Conservation (phyloP, 805 yeast genomes). For the Candida succiphila region DNA sequence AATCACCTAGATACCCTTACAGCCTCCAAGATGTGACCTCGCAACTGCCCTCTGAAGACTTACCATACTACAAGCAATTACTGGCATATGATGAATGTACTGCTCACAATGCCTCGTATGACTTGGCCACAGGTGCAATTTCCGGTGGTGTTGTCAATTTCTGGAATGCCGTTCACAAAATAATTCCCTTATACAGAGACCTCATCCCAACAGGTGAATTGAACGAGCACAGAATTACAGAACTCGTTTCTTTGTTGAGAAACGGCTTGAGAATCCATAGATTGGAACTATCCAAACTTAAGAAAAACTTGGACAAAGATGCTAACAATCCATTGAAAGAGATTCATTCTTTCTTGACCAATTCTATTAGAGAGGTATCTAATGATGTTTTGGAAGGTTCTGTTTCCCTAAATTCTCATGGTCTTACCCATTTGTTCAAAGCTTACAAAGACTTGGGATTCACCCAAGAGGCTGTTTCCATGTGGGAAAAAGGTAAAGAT, state of each 20-base stretch:
- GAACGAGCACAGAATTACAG: conserved; percentile 34
- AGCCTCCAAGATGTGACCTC: conserved; percentile 1
- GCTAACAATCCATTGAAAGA: conserved; percentile 44
- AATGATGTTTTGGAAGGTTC: conserved; percentile 36
- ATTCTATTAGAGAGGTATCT: conserved; percentile 41
- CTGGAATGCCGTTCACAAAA: conserved; percentile 42
- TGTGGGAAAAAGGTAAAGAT: conserved; percentile 61
- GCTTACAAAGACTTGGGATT: conserved; percentile 52
- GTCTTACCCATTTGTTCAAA: conserved; percentile 47
- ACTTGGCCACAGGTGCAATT: conserved; percentile 28
- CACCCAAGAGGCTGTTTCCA: conserved; percentile 51
- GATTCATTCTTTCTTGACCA: conserved; percentile 38
- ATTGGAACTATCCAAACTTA: conserved; percentile 41
- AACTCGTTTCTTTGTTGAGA: conserved; percentile 40
- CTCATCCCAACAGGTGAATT: conserved; percentile 37
- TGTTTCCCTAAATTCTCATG: conserved; percentile 37
- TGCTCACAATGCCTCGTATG: conserved; percentile 24
- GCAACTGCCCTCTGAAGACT: conserved; percentile 18
- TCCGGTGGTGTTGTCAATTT: conserved; percentile 31
- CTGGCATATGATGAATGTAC: conserved; percentile 43
- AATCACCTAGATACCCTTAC: conserved; percentile 1
- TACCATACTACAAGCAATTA: conserved; percentile 42
- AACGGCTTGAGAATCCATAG: conserved; percentile 49
- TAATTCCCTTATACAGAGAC: conserved; percentile 40
- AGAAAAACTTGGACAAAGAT: conserved; percentile 52